phyloP scores from a whole-genome alignment of 1,139 yeast species.

The Wickerhamiella infanticola region DNA sequence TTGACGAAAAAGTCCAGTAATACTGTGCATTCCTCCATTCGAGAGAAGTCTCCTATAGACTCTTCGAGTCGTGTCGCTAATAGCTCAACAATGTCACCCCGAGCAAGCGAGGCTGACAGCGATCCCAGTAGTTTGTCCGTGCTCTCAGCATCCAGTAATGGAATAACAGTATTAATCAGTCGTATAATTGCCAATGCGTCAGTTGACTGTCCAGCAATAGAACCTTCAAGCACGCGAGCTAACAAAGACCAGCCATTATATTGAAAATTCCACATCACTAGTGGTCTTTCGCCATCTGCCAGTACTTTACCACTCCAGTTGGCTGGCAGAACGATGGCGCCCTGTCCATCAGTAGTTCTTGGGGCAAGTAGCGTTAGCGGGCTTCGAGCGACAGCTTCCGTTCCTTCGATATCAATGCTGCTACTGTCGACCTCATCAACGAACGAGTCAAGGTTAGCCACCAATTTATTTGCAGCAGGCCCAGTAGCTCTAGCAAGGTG shows the following conservation, averaged over 20 bases:
- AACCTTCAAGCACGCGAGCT: conserved; percentile 57
- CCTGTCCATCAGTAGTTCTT: conserved; percentile 26
- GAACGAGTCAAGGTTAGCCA: conserved; percentile 34
- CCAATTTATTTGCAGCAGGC: conserved; percentile 49
- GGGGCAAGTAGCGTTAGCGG: conserved; percentile 28
- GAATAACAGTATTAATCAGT: background rate
- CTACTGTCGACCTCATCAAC: conserved; percentile 22
- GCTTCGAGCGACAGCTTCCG: conserved; percentile 5
- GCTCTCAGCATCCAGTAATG: conserved; percentile 20
- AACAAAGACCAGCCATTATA: conserved; percentile 80
- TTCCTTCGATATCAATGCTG: conserved; percentile 23
- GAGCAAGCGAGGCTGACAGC: conserved; percentile 44
- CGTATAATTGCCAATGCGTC: background rate
- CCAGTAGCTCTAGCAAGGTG: conserved; percentile 42
- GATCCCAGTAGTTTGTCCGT: conserved; percentile 32
- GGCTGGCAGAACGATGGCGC: conserved; percentile 27
- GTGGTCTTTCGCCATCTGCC: conserved; percentile 27
- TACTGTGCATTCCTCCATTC: conserved; percentile 32
- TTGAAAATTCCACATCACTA: conserved; percentile 55
- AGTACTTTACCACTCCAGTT: conserved; percentile 61
- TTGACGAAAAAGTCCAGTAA: conserved; percentile 38
- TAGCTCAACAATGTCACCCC: conserved; percentile 55
- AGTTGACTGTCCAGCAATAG: background rate
- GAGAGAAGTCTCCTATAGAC: conserved; percentile 40
- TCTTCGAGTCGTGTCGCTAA: conserved; percentile 46